phyloP scores from a whole-genome alignment of 2,329 filamentous ascomycete genomes.

The Cadophora sp. region DNA sequence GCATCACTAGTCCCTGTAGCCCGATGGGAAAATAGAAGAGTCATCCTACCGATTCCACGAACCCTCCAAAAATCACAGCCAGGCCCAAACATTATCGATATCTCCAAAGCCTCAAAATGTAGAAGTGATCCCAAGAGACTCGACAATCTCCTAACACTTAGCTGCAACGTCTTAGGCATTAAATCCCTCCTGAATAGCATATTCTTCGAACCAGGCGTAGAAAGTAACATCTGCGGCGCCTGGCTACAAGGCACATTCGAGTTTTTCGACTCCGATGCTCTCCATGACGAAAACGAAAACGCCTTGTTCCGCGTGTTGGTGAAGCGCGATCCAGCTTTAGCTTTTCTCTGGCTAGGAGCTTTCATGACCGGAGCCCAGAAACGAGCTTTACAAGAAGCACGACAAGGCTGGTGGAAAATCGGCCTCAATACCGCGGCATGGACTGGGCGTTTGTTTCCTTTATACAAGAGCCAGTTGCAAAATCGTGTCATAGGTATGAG shows the following conservation, averaged over 20 bases:
- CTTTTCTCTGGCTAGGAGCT: constrained; percentile 37
- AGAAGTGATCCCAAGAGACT: constrained; percentile 25
- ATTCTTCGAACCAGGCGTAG: constrained; percentile 36
- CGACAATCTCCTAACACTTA: constrained; percentile 33
- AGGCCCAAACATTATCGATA: constrained; percentile 16
- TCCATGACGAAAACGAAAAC: constrained; percentile 27
- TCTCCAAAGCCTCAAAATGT: constrained; percentile 17
- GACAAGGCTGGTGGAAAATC: constrained; percentile 34
- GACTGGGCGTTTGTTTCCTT: constrained; percentile 39
- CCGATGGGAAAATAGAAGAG: constrained; percentile 37
- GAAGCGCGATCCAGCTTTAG: constrained; percentile 33
- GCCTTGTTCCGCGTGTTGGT: constrained; percentile 32
- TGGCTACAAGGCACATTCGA: constrained; percentile 36
- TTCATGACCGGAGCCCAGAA: constrained; percentile 34
- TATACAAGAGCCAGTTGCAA: constrained; percentile 36
- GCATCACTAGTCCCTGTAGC: constrained; percentile 42
- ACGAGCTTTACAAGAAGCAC: constrained; percentile 31
- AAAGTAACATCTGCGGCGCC: constrained; percentile 36
- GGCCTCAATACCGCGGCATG: constrained; percentile 36
- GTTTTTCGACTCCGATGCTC: constrained; percentile 35
- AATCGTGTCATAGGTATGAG: not conserved
- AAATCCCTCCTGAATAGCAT: constrained; percentile 36
- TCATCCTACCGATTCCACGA: constrained; percentile 32
- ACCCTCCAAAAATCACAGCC: constrained; percentile 29
- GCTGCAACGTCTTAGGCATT: constrained; percentile 36